phyloP scores from a whole-genome alignment of 148 eudicot species.

The Cornus kousa region DNA sequence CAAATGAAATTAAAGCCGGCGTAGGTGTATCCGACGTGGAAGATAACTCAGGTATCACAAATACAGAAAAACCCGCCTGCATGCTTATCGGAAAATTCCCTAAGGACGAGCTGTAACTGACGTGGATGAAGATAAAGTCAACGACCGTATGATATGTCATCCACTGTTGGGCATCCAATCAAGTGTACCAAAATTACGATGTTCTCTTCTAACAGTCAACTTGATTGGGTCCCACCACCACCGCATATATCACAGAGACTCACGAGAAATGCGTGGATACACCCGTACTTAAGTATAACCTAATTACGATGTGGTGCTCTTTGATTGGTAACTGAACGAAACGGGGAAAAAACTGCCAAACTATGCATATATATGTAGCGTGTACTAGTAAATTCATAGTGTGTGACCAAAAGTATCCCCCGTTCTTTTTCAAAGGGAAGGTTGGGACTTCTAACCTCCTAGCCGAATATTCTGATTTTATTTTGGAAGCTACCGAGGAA shows the following conservation, averaged over 20 bases:
- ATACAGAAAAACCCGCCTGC: not conserved
- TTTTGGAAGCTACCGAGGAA: too few species aligned
- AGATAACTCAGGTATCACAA: not conserved
- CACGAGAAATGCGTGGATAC: not conserved
- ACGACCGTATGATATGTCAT: not conserved
- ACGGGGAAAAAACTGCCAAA: not conserved
- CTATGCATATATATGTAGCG: too few species aligned
- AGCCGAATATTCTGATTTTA: too few species aligned
- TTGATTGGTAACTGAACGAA: not conserved
- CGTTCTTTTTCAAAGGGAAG: too few species aligned
- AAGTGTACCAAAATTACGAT: not conserved
- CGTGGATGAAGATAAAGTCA: not conserved
- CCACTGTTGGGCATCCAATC: not conserved
- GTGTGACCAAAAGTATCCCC: too few species aligned
- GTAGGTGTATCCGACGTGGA: not conserved
- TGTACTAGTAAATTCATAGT: too few species aligned
- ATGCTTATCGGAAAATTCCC: conserved; percentile 15
- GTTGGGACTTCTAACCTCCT: too few species aligned
- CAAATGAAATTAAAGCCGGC: conserved; percentile 3
- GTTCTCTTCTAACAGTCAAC: too few species aligned
- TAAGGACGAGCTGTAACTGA: conserved; percentile 26
- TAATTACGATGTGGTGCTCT: not conserved
- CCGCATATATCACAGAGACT: not conserved
- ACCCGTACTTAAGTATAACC: not conserved
- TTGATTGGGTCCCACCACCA: too few species aligned